These are phyloP conservation scores for Monosporozyma unispora DNA, from an alignment of 805 yeast species.

Conservation along the genomic window DNA sequence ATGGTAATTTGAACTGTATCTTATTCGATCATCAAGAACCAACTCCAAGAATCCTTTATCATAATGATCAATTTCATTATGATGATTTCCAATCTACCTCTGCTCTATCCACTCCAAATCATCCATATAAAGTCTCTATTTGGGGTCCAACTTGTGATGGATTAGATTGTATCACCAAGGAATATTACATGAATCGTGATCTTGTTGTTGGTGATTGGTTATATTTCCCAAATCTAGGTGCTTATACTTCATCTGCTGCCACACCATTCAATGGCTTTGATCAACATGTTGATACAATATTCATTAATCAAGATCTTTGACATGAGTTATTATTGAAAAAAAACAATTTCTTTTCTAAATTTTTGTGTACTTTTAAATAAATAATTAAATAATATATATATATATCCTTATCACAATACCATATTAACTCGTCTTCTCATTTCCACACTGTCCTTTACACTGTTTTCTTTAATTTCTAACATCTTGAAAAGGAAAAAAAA, in stretches of 20 bases:
- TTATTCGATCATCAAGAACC: slow-evolving; percentile 87
- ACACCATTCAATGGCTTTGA: slow-evolving; percentile 87
- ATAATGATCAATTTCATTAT: slow-evolving; percentile 40
- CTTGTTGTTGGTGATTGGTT: slow-evolving; percentile 88
- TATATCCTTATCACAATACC: not conserved
- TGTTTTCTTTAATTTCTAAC: no score
- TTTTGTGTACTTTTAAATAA: no score
- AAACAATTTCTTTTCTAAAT: no score
- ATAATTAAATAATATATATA: no score
- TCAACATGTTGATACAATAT: slow-evolving; percentile 48
- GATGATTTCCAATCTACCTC: slow-evolving; percentile 26
- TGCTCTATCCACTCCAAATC: slow-evolving; percentile 2
- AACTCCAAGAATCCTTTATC: slow-evolving; percentile 54
- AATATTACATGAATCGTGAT: slow-evolving; percentile 44
- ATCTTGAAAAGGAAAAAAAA: no score
- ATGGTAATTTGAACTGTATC: slow-evolving; percentile 92
- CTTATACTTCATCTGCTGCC: slow-evolving; percentile 89
- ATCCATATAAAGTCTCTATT: slow-evolving; percentile 46
- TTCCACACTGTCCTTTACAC: no score
- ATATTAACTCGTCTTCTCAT: no score
- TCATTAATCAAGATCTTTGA: slow-evolving; percentile 40
- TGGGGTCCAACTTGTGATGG: slow-evolving; percentile 99
- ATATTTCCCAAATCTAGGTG: slow-evolving; percentile 75
- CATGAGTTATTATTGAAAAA: not conserved
- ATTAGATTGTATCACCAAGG: slow-evolving; percentile 65